These are phyloP conservation scores for Naganishia albida DNA, from an alignment of 1,284 basidiomycete species.

Conservation along the genomic window DNA sequence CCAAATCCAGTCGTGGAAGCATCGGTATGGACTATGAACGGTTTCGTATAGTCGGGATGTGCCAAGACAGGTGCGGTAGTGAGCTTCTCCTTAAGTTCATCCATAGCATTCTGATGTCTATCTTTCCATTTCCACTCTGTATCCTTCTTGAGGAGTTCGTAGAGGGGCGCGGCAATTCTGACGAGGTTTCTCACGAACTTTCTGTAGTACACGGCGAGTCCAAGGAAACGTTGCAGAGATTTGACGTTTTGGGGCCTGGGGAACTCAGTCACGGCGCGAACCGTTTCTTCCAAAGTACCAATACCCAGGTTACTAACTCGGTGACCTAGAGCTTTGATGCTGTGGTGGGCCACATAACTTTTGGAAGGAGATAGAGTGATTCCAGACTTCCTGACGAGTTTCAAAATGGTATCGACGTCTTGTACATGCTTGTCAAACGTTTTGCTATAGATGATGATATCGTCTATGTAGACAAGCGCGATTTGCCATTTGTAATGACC, in stretches of 20 bases:
- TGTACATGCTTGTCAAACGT: slow-evolving; percentile 22
- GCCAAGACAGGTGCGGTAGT: slow-evolving; percentile 10
- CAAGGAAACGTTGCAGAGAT: slow-evolving; percentile 22
- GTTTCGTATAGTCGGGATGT: slow-evolving; percentile 27
- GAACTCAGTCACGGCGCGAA: slow-evolving; percentile 18
- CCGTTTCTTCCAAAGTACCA: slow-evolving; percentile 22
- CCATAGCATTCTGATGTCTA: slow-evolving; percentile 12
- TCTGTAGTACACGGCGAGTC: slow-evolving; percentile 23
- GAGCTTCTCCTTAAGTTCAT: slow-evolving; percentile 14
- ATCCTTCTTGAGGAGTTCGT: slow-evolving; percentile 21
- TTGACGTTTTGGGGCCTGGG: slow-evolving; percentile 17
- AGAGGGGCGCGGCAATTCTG: not conserved
- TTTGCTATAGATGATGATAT: slow-evolving; percentile 34
- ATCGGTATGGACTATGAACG: slow-evolving; percentile 30
- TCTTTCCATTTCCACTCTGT: slow-evolving; percentile 14
- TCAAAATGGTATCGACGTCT: slow-evolving; percentile 21
- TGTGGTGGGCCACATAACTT: slow-evolving; percentile 13
- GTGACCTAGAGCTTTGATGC: slow-evolving; percentile 22
- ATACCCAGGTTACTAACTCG: slow-evolving; percentile 30
- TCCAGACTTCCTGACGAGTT: slow-evolving; percentile 22
- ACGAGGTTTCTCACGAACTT: slow-evolving; percentile 25
- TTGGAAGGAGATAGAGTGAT: slow-evolving; percentile 29
- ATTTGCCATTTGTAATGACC: too few relatives aligned
- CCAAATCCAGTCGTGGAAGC: slow-evolving; percentile 27
- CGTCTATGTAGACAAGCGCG: slow-evolving; percentile 35